phyloP scores from a whole-genome alignment of 371 early-diverging fungal genomes.

The Mortierella sp. region DNA sequence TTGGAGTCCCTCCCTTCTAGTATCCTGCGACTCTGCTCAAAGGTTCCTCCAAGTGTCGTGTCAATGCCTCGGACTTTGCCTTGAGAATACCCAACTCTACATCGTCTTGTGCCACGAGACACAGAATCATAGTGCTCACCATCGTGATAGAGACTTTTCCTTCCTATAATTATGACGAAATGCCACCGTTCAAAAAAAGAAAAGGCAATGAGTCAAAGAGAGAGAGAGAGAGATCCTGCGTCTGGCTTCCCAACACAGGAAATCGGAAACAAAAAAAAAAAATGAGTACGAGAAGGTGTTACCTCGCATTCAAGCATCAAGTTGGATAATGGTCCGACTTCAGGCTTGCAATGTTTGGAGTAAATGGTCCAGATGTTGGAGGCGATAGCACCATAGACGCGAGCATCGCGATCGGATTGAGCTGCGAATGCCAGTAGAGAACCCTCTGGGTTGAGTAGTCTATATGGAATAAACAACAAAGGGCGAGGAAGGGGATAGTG shows the following conservation, averaged over 20 bases:
- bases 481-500: too few relatives aligned
- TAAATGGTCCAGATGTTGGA: conserved; percentile 85
- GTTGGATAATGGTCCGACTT: conserved; percentile 59
- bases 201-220: too few relatives aligned
- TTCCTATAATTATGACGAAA: too few relatives aligned
- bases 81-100: conserved; percentile 77
- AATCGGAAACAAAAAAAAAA: conserved; percentile 6
- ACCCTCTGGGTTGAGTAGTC: conserved; percentile 78
- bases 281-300: conserved; percentile 6
- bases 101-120: conserved; percentile 70
- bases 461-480: too few relatives aligned
- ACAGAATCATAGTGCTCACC: conserved; percentile 75
- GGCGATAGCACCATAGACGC: conserved; percentile 76
- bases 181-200: too few relatives aligned
- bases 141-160: conserved; percentile 71
- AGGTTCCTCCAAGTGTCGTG: conserved; percentile 69
- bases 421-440: conserved; percentile 78
- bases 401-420: conserved; percentile 70
- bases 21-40: conserved; percentile 63
- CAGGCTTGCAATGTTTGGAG: conserved; percentile 64
- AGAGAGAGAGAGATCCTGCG: too few relatives aligned
- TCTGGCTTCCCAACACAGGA: too few relatives aligned
- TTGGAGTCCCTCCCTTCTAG: too few relatives aligned
- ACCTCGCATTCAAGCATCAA: conserved; percentile 78
- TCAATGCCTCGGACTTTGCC: conserved; percentile 72